Percentiles rank a stretch among this genome's conserved stretches.
phyloP scores from a whole-genome alignment of 1,284 basidiomycete genomes.

The Neonothopanus nambi region DNA sequence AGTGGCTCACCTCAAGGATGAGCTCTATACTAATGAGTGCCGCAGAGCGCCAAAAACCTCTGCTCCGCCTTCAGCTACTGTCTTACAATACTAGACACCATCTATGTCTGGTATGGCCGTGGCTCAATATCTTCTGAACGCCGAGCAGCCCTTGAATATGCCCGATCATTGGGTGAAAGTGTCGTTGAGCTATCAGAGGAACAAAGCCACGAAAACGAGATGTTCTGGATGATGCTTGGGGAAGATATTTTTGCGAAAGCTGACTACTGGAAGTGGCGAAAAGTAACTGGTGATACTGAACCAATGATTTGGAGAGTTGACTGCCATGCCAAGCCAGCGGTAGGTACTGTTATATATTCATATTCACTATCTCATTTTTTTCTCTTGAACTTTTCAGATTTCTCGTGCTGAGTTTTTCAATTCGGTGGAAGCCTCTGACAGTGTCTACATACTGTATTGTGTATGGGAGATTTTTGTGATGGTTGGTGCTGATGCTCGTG shows the following conservation, averaged over 20 bases:
- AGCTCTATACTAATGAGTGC: slow-evolving; percentile 7
- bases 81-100: slow-evolving; percentile 62
- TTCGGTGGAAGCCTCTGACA: slow-evolving; percentile 30
- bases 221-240: slow-evolving; percentile 83
- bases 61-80: slow-evolving; percentile 83
- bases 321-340: slow-evolving; percentile 33
- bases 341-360: slow-evolving; percentile 31
- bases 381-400: slow-evolving; percentile 27
- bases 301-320: slow-evolving; percentile 63
- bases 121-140: slow-evolving; percentile 63
- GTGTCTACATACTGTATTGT: slow-evolving; percentile 68
- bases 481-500: slow-evolving; percentile 66
- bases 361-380: slow-evolving; percentile 5
- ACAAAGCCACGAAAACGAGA: slow-evolving; percentile 62
- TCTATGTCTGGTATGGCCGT: slow-evolving; percentile 78
- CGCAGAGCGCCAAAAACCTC: slow-evolving; percentile 62
- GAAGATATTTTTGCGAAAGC: slow-evolving; percentile 71
- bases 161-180: slow-evolving; percentile 41
- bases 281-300: slow-evolving; percentile 34
- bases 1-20: slow-evolving; percentile 23
- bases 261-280: slow-evolving; percentile 77
- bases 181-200: slow-evolving; percentile 62
- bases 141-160: slow-evolving; percentile 61
- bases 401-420: slow-evolving; percentile 33
- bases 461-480: slow-evolving; percentile 76